Conservation (phyloP, 176 grass and related monocot genomes). For the Stipa capillata region DNA sequence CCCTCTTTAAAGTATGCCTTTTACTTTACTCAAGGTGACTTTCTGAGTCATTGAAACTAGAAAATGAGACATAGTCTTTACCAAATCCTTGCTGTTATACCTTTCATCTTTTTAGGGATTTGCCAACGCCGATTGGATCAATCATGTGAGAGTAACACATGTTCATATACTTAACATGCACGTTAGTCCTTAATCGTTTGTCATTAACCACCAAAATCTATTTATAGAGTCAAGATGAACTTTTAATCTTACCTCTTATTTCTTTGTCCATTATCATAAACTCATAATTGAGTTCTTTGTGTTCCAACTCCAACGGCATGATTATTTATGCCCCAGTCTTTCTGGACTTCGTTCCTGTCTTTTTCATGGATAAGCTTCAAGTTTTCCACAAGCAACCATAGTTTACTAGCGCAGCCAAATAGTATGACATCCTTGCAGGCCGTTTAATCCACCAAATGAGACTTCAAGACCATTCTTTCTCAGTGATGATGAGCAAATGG, state of each 20-base stretch:
- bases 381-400: constrained; percentile 9
- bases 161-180: too few relatives aligned
- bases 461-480: not conserved
- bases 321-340: not conserved
- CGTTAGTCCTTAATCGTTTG: too few relatives aligned
- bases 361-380: not conserved
- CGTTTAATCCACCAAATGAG: not conserved
- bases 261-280: not conserved
- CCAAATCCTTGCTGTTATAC: too few relatives aligned
- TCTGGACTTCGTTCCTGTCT: not conserved
- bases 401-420: not conserved
- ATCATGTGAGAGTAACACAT: too few relatives aligned
- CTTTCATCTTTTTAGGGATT: too few relatives aligned
- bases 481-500: not conserved
- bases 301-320: not conserved
- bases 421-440: not conserved
- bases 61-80: too few relatives aligned
- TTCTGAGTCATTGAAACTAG: too few relatives aligned
- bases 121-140: too few relatives aligned
- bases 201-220: too few relatives aligned
- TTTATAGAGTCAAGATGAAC: too few relatives aligned
- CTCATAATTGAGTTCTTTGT: not conserved
- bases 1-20: too few relatives aligned
- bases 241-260: not conserved
- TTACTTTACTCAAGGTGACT: too few relatives aligned